Evolutionary conservation across 2,329 filamentous ascomycete species (phyloP), one percentile per base, ranked within the genome.

Genomic region (Penicillium freii): DNA sequence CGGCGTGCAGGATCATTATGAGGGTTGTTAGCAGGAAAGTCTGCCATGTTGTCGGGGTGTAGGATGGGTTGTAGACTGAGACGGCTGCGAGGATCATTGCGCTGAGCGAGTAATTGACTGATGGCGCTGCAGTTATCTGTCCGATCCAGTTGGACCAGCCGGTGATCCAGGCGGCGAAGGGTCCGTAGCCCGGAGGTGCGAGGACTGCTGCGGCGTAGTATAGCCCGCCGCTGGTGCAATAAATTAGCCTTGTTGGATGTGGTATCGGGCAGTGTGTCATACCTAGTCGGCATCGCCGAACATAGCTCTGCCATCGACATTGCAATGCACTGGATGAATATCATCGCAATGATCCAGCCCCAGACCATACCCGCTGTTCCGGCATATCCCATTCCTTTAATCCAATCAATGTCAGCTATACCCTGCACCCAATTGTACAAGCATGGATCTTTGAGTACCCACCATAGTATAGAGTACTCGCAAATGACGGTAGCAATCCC

Each of bases 141-240:
- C 78, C 80, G 39, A 88, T 77, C 85, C 86, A 89, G 70, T 88
- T 89, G 48, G 82, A 86, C 87, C 87, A 89, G 10, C 86, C 87
- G 1, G 85, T 88, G 31, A 89, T 75, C 87, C 82, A 89, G 13
- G 87, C 82, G 15, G 86, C 87, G 51, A 88, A 81, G 2, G 87
- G 86, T 0, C 87, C 87, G 72, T 81, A 89, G 42, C 83, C 83
- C 1, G 80, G 78, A 6, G 86, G 86, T 27, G 88, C 88, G 7
- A 91, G 80, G 0, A 90, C 88, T 4, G 88, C 88, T 19, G 87
- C 77, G 17, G 88, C 87, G 70, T 91, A 91, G 73, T 91, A 91
- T 15, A 91, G 77, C 27, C 88, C 88, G 54, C 88, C 88, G 64
- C 81, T 77, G 23, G 23, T 46, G 34, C 13, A 8, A 11, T 11